Evolutionary conservation across 2,329 filamentous ascomycete species (phyloP).

Genomic region (Nemania diffusa): DNA sequence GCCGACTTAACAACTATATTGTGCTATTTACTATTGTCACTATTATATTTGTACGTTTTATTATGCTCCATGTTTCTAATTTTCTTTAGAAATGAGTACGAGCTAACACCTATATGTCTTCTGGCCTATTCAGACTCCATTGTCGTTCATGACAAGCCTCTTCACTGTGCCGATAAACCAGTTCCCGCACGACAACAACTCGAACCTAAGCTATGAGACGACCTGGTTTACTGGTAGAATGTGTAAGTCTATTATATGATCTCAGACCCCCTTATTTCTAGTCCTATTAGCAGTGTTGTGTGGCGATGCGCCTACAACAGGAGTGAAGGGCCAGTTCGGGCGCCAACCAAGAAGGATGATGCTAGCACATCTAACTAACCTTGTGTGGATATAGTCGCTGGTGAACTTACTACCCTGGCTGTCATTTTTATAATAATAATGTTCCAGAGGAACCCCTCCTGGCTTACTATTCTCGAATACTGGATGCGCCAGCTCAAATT

Average conservation of each 20-base stretch:
- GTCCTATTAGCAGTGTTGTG: too few species aligned
- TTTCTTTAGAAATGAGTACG: neutral
- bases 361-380: neutral
- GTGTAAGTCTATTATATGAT: neutral
- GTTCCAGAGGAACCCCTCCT: neutral
- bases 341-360: neutral
- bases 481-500: too few species aligned
- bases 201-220: neutral
- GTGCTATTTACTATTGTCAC: neutral
- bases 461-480: too few species aligned
- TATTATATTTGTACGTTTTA: neutral
- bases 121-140: neutral
- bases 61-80: neutral
- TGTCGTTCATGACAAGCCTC: neutral
- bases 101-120: neutral
- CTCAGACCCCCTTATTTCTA: neutral
- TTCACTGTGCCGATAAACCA: neutral
- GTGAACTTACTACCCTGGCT: neutral
- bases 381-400: neutral
- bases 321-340: neutral
- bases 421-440: neutral
- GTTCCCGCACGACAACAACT: neutral
- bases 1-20: neutral
- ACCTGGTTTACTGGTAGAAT: neutral
- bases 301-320: neutral